Conservation (phyloP, 257 asterid genomes). For the Solanum boliviense region DNA sequence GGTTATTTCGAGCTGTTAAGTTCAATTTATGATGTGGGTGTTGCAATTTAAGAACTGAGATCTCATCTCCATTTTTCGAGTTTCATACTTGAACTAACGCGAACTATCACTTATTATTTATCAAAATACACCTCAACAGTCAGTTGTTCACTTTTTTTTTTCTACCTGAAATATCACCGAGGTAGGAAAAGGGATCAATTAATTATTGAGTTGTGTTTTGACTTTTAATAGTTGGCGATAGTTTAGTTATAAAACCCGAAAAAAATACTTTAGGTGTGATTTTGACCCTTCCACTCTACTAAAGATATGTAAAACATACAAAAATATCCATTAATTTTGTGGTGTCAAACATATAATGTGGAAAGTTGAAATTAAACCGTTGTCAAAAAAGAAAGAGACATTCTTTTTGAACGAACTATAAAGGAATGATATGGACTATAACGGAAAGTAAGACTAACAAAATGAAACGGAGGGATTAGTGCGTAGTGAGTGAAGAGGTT, state of each 20-base stretch:
- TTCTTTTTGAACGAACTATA: too few relatives aligned
- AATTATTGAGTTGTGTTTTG: too few relatives aligned
- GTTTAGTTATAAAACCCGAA: too few relatives aligned
- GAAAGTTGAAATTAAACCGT: not conserved
- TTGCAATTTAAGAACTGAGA: not conserved
- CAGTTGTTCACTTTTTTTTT: too few relatives aligned
- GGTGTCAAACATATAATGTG: not conserved
- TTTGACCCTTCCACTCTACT: too few relatives aligned
- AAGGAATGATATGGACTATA: too few relatives aligned
- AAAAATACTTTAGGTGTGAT: too few relatives aligned
- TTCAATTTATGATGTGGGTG: not conserved
- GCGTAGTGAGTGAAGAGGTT: not conserved
- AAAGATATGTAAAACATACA: not conserved
- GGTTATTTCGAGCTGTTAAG: not conserved
- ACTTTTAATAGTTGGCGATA: too few relatives aligned
- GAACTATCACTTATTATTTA: not conserved
- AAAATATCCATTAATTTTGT: not conserved
- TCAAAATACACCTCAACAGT: fast-evolving
- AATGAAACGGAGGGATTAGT: too few relatives aligned
- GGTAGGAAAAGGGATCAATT: too few relatives aligned
- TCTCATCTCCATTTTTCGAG: not conserved
- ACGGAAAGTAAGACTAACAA: too few relatives aligned
- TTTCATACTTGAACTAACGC: not conserved
- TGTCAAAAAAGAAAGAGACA: not conserved
- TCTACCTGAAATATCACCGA: too few relatives aligned